phyloP scores from a whole-genome alignment of 805 yeast species.

The Candida mattraensis region DNA sequence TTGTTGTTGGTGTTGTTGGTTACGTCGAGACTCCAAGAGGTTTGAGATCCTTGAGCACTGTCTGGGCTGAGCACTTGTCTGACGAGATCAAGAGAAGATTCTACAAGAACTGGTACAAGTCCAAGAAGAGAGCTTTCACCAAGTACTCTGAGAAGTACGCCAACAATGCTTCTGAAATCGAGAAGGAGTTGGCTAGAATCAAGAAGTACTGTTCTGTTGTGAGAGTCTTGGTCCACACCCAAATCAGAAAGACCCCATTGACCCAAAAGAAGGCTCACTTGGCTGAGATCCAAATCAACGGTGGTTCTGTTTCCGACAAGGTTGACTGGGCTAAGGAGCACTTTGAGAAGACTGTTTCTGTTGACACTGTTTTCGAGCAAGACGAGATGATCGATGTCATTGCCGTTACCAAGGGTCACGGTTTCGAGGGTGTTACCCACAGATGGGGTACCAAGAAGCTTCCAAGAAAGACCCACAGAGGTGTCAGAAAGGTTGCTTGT shows the following conservation, averaged over 20 bases:
- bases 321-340: conserved; percentile 98
- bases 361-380: conserved; percentile 96
- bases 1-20: conserved; percentile 99
- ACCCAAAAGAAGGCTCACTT: conserved; percentile 99
- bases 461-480: conserved; percentile 99
- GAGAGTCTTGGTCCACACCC: conserved; percentile 99
- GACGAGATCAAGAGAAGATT: conserved; percentile 99
- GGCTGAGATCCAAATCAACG: conserved; percentile 99
- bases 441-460: conserved; percentile 99
- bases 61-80: conserved; percentile 99
- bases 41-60: conserved; percentile 98
- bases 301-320: conserved; percentile 98
- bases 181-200: conserved; percentile 97
- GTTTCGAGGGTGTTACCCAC: conserved; percentile 99
- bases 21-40: conserved; percentile 99
- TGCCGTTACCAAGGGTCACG: conserved; percentile 99
- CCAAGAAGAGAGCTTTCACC: conserved; percentile 99
- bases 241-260: conserved; percentile 98
- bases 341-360: conserved; percentile 98
- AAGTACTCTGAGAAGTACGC: conserved; percentile 99
- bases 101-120: conserved; percentile 99
- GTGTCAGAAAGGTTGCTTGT: conserved; percentile 99
- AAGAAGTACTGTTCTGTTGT: conserved; percentile 97
- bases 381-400: conserved; percentile 98
- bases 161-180: conserved; percentile 81